A percentile compares a stretch with the other conserved stretches of the same genome.
Conservation (phyloP, 805 yeast genomes). For the Isabelozyma gotoi region DNA sequence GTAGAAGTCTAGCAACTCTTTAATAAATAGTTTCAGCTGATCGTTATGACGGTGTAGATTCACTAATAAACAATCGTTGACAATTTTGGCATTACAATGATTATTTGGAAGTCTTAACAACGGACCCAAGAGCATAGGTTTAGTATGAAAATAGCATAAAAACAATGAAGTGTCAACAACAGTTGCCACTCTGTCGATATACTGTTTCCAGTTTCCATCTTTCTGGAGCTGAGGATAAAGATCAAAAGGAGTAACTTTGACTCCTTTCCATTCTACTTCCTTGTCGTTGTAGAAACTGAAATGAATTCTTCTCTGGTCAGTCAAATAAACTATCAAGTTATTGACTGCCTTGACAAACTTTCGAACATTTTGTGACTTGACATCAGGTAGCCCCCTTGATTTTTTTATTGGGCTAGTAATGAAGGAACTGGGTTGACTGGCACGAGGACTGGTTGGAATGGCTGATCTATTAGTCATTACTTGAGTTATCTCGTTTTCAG, state of each 20-base stretch:
- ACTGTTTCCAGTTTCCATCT: constrained; percentile 14
- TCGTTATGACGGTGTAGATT: constrained; percentile 24
- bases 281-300: constrained; percentile 38
- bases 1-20: constrained; percentile 78
- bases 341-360: constrained; percentile 36
- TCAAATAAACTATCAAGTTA: constrained; percentile 45
- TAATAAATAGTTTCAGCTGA: constrained; percentile 42
- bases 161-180: constrained; percentile 79
- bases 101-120: constrained; percentile 72
- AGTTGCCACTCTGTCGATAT: constrained; percentile 32
- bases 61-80: constrained; percentile 50
- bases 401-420: background rate
- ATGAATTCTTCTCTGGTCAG: constrained; percentile 54
- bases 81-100: constrained; percentile 65
- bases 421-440: constrained; percentile 4
- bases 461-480: constrained; percentile 1
- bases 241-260: constrained; percentile 40
- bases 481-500: constrained; percentile 5
- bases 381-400: constrained; percentile 3
- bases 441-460: constrained; percentile 1
- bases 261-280: constrained; percentile 45
- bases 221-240: constrained; percentile 33
- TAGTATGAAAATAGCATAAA: constrained; percentile 65
- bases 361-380: constrained; percentile 20
- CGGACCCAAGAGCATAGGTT: constrained; percentile 78